A percentile compares a stretch with the other conserved stretches of the same genome.
Conservation (phyloP, 208 protist species). For the Acanthamoeba royreba region DNA sequence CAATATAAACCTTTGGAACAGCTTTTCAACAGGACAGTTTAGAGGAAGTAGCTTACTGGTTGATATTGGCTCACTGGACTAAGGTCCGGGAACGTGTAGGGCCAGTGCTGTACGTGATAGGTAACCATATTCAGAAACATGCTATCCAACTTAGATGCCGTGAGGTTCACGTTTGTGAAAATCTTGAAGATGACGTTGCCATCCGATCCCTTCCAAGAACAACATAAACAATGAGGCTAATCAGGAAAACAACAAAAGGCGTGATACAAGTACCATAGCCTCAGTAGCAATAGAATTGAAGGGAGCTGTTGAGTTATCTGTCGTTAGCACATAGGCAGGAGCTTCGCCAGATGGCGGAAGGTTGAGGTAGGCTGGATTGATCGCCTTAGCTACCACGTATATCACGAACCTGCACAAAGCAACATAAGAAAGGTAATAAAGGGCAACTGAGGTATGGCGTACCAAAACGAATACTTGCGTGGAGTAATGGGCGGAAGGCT, state of each 20-base stretch:
- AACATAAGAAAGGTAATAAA: not conserved
- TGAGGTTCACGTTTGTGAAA: conserved; percentile 1
- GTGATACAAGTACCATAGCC: not conserved
- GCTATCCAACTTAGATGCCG: not conserved
- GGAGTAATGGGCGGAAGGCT: not conserved
- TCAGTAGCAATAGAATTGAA: not conserved
- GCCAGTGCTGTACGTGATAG: conserved; percentile 6
- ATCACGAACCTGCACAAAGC: not conserved
- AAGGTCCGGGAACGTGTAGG: conserved; percentile 20
- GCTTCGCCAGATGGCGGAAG: not conserved
- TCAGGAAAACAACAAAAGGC: not conserved
- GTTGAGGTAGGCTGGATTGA: not conserved
- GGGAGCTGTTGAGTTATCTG: not conserved
- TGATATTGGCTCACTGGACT: not conserved
- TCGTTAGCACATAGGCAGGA: not conserved
- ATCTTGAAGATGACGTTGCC: conserved; percentile 12
- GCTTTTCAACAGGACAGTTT: too few relatives aligned
- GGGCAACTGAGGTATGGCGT: too few relatives aligned
- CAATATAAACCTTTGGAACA: too few relatives aligned
- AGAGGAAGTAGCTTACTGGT: not conserved
- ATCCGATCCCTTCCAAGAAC: not conserved
- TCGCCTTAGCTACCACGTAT: not conserved
- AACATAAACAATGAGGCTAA: not conserved
- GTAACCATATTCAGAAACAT: not conserved
- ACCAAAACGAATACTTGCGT: not conserved